Conservation (phyloP, 345 rosid species). For the Murraya paniculata region DNA sequence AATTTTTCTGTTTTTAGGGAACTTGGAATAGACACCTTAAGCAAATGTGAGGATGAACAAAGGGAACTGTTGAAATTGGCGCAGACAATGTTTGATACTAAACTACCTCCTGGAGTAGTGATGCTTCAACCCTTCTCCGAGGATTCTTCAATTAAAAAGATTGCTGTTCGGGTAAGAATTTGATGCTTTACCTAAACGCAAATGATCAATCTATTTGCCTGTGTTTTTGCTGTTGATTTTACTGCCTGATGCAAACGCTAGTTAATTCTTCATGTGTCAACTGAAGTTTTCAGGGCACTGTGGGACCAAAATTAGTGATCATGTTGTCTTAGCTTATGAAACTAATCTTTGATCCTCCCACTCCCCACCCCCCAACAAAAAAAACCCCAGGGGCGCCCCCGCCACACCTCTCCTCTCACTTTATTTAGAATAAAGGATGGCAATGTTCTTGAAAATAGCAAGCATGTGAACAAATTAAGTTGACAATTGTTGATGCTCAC, state of each 20-base stretch:
- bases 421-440: not conserved
- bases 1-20: constrained; percentile 45
- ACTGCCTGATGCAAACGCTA: not conserved
- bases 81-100: constrained; percentile 82
- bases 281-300: not conserved
- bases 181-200: not conserved
- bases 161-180: constrained; percentile 60
- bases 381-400: too few species aligned
- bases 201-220: not conserved
- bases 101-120: constrained; percentile 75
- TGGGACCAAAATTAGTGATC: not conserved
- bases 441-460: not conserved
- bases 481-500: not conserved
- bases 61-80: constrained; percentile 75
- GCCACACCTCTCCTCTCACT: too few species aligned
- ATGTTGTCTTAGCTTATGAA: not conserved
- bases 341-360: not conserved
- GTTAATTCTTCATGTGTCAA: not conserved
- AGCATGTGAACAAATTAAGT: not conserved
- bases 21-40: constrained; percentile 69
- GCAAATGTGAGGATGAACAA: constrained; percentile 58
- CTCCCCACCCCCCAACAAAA: too few species aligned
- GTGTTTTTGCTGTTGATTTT: not conserved
- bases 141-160: constrained; percentile 74
- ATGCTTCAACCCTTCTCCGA: constrained; percentile 87